phyloP scores from a whole-genome alignment of 768 basidiomycete species.

The Leccinellum rugosiceps region DNA sequence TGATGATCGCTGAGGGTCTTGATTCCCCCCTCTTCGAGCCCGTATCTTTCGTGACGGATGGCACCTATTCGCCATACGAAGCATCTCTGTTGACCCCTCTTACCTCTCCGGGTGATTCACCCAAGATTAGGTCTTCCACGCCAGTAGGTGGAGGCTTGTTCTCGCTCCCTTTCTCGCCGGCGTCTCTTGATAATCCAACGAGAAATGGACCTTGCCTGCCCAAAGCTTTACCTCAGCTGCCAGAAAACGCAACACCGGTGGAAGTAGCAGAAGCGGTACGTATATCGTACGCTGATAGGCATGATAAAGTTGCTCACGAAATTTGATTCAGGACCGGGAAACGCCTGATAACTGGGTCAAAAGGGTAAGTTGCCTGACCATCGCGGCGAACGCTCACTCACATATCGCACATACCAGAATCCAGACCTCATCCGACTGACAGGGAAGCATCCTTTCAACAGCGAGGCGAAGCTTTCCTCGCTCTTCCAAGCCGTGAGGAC shows the following conservation, averaged over 20 bases:
- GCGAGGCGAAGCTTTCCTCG: constrained; percentile 44
- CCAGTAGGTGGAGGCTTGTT: constrained; percentile 3
- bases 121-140: not conserved
- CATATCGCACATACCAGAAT: constrained; percentile 17
- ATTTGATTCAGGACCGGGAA: constrained; percentile 25
- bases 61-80: constrained; percentile 6
- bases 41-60: not conserved
- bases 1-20: constrained; percentile 1
- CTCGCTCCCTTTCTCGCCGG: constrained; percentile 14
- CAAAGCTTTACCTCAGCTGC: constrained; percentile 20
- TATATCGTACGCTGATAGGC: not conserved
- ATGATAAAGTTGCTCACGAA: not conserved
- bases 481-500: constrained; percentile 38
- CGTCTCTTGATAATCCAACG: constrained; percentile 15
- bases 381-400: not conserved
- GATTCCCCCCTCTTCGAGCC: constrained; percentile 4
- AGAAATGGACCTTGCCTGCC: constrained; percentile 23
- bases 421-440: constrained; percentile 48
- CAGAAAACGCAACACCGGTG: constrained; percentile 19
- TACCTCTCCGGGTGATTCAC: constrained; percentile 7
- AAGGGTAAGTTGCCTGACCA: constrained; percentile 21
- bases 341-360: constrained; percentile 43
- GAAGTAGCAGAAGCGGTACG: constrained; percentile 25
- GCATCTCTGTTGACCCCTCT: constrained; percentile 9
- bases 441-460: constrained; percentile 62